These are phyloP conservation scores for Cercospora sojina DNA, from an alignment of 2,329 filamentous ascomycete species.

Conservation along the genomic window DNA sequence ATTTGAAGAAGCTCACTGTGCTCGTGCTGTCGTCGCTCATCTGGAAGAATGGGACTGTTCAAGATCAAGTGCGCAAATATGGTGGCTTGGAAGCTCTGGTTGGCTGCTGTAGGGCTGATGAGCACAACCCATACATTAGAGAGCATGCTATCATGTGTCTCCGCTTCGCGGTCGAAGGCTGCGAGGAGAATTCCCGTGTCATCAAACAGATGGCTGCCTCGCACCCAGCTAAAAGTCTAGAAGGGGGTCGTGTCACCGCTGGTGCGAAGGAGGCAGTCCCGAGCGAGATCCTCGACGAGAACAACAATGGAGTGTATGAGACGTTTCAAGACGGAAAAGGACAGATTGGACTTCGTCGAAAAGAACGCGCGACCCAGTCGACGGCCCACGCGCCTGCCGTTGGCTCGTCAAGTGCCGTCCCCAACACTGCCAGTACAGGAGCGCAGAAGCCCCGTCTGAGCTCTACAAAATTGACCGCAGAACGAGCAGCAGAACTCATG, in stretches of 20 bases:
- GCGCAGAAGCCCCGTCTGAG: slow-evolving; percentile 25
- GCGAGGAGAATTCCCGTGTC: slow-evolving; percentile 69
- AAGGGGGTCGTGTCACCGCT: slow-evolving; percentile 23
- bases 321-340: slow-evolving; percentile 52
- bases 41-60: slow-evolving; percentile 80
- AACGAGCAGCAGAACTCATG: slow-evolving; percentile 49
- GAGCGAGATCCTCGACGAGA: slow-evolving; percentile 50
- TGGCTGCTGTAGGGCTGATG: slow-evolving; percentile 87
- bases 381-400: slow-evolving; percentile 26
- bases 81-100: slow-evolving; percentile 85
- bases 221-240: slow-evolving; percentile 17
- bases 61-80: slow-evolving; percentile 80
- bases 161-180: slow-evolving; percentile 70
- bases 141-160: slow-evolving; percentile 86
- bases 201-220: slow-evolving; percentile 59
- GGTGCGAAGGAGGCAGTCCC: slow-evolving; percentile 38
- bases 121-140: slow-evolving; percentile 90
- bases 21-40: slow-evolving; percentile 85
- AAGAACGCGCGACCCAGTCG: slow-evolving; percentile 30
- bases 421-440: slow-evolving; percentile 11
- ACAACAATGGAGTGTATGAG: slow-evolving; percentile 42
- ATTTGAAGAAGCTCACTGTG: slow-evolving; percentile 89
- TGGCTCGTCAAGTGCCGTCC: slow-evolving; percentile 4
- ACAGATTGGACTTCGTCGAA: slow-evolving; percentile 49
- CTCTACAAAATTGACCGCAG: slow-evolving; percentile 37